Evolutionary conservation across 441 rosid species (phyloP).

Genomic region (Euphorbia celastroides): DNA sequence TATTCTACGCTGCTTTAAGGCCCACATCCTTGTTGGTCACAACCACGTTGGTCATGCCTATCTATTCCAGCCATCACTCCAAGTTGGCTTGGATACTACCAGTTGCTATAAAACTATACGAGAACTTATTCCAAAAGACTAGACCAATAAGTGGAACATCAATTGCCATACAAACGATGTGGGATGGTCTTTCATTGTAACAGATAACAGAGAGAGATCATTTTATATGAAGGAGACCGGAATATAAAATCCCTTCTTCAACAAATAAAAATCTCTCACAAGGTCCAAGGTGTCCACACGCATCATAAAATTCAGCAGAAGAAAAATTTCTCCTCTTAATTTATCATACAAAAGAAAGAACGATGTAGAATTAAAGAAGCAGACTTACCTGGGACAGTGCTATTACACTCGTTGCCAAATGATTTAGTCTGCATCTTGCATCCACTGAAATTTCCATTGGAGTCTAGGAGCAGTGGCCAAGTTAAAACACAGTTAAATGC

Average conservation of each 20-base stretch:
- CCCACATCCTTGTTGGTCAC: too few relatives aligned
- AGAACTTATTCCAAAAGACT: too few relatives aligned
- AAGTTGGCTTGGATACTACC: too few relatives aligned
- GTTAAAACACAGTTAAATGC: slow-evolving; percentile 7
- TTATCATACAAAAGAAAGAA: not conserved
- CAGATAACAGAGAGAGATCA: too few relatives aligned
- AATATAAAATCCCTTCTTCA: not conserved
- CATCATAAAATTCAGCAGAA: not conserved
- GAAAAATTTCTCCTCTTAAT: not conserved
- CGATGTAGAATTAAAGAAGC: not conserved
- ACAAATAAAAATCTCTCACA: not conserved
- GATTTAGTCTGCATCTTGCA: slow-evolving; percentile 84
- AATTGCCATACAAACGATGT: too few relatives aligned
- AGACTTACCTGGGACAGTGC: slow-evolving; percentile 73
- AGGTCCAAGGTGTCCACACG: not conserved
- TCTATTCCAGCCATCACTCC: too few relatives aligned
- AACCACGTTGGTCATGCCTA: too few relatives aligned
- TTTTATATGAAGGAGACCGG: not conserved
- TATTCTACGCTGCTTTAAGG: too few relatives aligned
- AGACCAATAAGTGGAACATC: too few relatives aligned
- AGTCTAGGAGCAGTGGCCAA: slow-evolving; percentile 45
- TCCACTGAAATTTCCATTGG: slow-evolving; percentile 62
- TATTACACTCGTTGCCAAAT: slow-evolving; percentile 74
- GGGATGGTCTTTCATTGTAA: too few relatives aligned
- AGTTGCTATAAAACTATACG: too few relatives aligned